These are phyloP conservation scores for Dendrobium chrysotoxum DNA, from an alignment of 106 monocot genomes.

Conservation along the genomic window DNA sequence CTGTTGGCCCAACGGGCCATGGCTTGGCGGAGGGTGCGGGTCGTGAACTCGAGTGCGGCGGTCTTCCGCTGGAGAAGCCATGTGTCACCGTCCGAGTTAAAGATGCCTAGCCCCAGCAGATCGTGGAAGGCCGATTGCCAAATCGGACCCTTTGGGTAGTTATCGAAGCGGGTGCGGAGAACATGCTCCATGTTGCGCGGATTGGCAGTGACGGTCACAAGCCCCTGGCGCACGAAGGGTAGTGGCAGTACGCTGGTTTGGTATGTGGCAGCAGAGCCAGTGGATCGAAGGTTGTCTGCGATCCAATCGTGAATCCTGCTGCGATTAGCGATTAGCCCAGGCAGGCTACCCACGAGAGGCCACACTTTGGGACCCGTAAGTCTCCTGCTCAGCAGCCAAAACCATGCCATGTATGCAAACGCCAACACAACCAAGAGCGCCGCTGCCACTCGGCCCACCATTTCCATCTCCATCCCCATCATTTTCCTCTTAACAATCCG, in stretches of 20 bases:
- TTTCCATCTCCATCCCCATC: background rate
- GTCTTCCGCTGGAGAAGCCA: conserved; percentile 90
- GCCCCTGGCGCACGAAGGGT: conserved; percentile 57
- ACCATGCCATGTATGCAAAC: conserved; percentile 55
- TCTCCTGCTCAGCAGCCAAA: conserved; percentile 34
- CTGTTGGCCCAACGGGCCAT: conserved; percentile 78
- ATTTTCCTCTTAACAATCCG: background rate
- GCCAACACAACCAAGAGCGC: conserved; percentile 7
- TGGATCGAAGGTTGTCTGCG: conserved; percentile 45
- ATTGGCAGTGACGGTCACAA: conserved; percentile 78
- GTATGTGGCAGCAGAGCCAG: conserved; percentile 56
- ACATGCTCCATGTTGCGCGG: conserved; percentile 84
- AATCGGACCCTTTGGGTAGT: conserved; percentile 86
- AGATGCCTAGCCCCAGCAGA: conserved; percentile 78
- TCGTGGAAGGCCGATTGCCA: conserved; percentile 83
- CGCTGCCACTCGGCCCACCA: background rate
- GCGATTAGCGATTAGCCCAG: conserved; percentile 55
- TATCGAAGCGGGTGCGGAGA: conserved; percentile 69
- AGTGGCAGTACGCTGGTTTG: conserved; percentile 76
- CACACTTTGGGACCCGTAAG: conserved; percentile 53
- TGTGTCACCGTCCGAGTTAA: conserved; percentile 83
- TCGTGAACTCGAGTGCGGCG: conserved; percentile 90
- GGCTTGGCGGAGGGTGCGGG: conserved; percentile 73
- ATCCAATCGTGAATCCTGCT: conserved; percentile 75
- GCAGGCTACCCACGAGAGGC: conserved; percentile 63